These are phyloP conservation scores for Cordyceps cateniannulata DNA, from an alignment of 2,329 filamentous ascomycete species.

Conservation along the genomic window DNA sequence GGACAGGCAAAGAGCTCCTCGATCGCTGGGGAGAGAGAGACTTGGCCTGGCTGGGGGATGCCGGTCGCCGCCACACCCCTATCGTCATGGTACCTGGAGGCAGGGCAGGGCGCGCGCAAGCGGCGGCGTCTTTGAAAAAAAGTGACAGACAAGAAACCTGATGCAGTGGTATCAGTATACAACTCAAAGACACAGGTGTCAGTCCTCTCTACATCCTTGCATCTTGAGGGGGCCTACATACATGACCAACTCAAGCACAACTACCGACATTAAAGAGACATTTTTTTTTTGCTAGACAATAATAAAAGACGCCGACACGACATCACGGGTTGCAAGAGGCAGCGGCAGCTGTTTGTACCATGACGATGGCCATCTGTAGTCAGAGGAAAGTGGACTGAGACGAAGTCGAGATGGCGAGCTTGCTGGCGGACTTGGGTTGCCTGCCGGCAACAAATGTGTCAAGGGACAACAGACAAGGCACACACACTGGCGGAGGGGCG, in stretches of 20 bases:
- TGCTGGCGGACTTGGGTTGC: background rate
- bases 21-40: background rate
- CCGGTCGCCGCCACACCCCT: background rate
- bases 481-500: background rate
- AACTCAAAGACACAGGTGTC: background rate
- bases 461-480: background rate
- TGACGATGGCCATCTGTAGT: no score
- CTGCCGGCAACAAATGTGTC: background rate
- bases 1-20: background rate
- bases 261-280: constrained; percentile 4
- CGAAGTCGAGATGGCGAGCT: background rate
- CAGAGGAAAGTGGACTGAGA: background rate
- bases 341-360: background rate
- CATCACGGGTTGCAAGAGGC: no score
- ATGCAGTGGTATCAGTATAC: background rate
- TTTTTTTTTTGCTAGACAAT: background rate
- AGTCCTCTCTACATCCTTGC: background rate
- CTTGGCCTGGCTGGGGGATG: background rate
- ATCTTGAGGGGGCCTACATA: background rate
- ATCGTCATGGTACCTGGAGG: background rate
- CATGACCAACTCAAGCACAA: background rate
- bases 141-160: no score
- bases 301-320: background rate
- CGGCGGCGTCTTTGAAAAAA: background rate
- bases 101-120: background rate